Evolutionary conservation across 306 rosid species (phyloP).

Genomic region (Morella rubra): DNA sequence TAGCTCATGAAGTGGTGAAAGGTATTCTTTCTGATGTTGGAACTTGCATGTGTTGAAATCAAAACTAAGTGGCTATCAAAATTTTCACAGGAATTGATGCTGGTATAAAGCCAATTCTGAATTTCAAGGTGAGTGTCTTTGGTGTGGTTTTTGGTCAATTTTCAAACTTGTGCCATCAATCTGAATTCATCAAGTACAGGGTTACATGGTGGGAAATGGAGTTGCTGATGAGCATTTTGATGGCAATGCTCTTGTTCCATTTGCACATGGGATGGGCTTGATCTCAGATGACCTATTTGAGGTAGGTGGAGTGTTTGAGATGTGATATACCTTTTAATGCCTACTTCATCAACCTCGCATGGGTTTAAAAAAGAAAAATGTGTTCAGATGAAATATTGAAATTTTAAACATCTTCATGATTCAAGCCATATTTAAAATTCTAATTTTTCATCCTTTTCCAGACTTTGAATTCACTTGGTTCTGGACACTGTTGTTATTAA

Average conservation of each 20-base stretch:
- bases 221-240: conserved; percentile 72
- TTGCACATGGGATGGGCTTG: conserved; percentile 93
- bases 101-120: conserved; percentile 56
- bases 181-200: conserved; percentile 52
- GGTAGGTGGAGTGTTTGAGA: conserved; percentile 43
- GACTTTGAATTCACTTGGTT: not conserved
- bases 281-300: conserved; percentile 78
- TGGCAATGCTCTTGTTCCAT: conserved; percentile 94
- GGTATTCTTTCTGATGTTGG: conserved; percentile 43
- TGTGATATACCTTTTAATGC: conserved; percentile 9
- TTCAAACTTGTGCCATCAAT: conserved; percentile 20
- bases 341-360: not conserved
- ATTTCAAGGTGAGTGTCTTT: conserved; percentile 63
- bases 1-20: conserved; percentile 62
- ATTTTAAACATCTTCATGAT: not conserved
- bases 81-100: conserved; percentile 61
- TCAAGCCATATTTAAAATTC: not conserved
- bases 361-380: not conserved
- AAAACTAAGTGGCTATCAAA: conserved; percentile 15
- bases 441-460: not conserved
- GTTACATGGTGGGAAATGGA: conserved; percentile 94
- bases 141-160: conserved; percentile 18
- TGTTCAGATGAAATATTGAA: not conserved
- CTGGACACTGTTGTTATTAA: not conserved
- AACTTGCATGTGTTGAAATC: not conserved